Base-by-base conservation (phyloP, 2,329 filamentous ascomycete species). In the Phialophora tarda region DNA sequence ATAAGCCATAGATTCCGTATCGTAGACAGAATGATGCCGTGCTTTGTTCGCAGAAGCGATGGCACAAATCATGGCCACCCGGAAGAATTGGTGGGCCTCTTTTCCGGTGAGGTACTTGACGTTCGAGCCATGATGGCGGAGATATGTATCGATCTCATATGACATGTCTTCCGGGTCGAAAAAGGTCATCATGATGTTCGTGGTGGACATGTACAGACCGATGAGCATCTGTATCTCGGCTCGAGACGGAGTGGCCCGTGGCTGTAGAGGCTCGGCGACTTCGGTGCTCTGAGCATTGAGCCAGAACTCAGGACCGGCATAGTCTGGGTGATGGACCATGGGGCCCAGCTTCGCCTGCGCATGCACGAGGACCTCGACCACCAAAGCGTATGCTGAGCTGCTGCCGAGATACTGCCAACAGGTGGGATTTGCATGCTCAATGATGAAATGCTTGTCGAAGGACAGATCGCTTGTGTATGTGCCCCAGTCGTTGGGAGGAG, bases 41-140 rank as follows among this genome's bases (percentile, higher is more conserved):
- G 73, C 71, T 34, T 71, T 71, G 41, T 73, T 76, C 7, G 74
- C 74, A 12, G 73, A 71, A 2, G 74, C 71, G 50, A 76, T 74
- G 26, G 75, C 75, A 56, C 75, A 77, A 47, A 77, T 76, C 74
- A 77, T 75, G 57, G 68, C 70, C n/a, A 75, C 67, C 26, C 75
- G 74, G 56, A 77, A 77, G 67, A 75, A 77, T 28, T 73, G 71
- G 63, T 75, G 70, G 0, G 74, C 73, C 47, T 76, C 73, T 34
- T 71, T 67, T 6, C 72, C 73, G 5, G 69, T 69, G 3, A 71
- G 69, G 47, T 68, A 66, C 55, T 68, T 71, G 47, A 64, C 62
- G 44, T 66, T 63, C 10, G 67, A 63, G 5, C 70, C 64, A 30
- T 69, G 67, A 58, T 70, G 64, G 32, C 69, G 67, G 21, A 75